Evolutionary conservation across 805 yeast genomes (phyloP).

Genomic region (Metschnikowia kunwiensis): DNA sequence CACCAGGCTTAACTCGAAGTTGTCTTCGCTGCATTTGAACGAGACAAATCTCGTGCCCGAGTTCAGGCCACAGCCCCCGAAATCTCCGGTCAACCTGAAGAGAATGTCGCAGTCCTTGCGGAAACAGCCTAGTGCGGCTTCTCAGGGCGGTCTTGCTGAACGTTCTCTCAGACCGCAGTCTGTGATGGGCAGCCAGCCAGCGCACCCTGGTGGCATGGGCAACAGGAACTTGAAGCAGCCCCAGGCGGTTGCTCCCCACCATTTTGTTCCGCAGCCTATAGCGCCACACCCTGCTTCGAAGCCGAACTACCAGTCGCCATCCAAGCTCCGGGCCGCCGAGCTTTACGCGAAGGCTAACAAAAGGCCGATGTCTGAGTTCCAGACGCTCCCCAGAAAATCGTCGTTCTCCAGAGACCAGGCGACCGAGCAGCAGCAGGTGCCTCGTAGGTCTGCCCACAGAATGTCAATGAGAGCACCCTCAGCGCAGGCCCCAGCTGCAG

Average conservation of each 20-base stretch:
- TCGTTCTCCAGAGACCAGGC: constrained; percentile 49
- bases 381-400: constrained; percentile 45
- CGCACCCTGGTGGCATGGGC: constrained; percentile 25
- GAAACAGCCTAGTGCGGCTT: constrained; percentile 22
- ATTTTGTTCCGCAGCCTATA: constrained; percentile 33
- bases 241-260: background rate
- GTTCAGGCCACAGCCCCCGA: constrained; percentile 8
- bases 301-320: constrained; percentile 38
- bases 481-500: background rate
- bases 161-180: constrained; percentile 39
- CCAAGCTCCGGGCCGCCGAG: constrained; percentile 48
- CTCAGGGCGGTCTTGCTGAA: constrained; percentile 20
- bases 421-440: background rate
- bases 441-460: constrained; percentile 7
- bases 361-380: constrained; percentile 39
- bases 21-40: constrained; percentile 41
- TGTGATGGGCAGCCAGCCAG: constrained; percentile 5
- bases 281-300: constrained; percentile 40
- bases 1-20: constrained; percentile 66
- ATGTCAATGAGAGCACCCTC: constrained; percentile 11
- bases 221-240: constrained; percentile 25
- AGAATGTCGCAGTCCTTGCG: constrained; percentile 30
- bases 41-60: constrained; percentile 17
- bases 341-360: constrained; percentile 50
- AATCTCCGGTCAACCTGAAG: constrained; percentile 12